Evolutionary conservation across 306 rosid genomes (phyloP).

Genomic region (Abrus precatorius): DNA sequence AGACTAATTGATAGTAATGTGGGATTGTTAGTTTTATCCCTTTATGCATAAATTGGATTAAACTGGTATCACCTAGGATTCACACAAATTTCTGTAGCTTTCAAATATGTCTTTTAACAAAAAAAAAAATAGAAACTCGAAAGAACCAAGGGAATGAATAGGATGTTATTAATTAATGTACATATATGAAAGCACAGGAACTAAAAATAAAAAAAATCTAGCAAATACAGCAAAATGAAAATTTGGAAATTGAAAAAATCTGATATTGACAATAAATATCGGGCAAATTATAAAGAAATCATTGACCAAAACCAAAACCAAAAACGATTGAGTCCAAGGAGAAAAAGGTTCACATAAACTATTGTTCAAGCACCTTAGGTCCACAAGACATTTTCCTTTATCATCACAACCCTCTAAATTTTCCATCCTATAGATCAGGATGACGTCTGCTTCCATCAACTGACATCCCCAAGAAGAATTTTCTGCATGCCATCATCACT

Average conservation of each 20-base stretch:
- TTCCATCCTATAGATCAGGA: conserved; percentile 23
- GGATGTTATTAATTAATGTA: conserved; percentile 25
- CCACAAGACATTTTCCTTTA: conserved; percentile 14
- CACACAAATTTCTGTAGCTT: conserved; percentile 12
- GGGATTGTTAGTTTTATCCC: not conserved
- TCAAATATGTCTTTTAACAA: conserved; percentile 7
- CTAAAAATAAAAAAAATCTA: not conserved
- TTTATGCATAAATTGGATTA: conserved; percentile 17
- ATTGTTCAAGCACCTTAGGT: conserved; percentile 9
- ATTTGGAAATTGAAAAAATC: not conserved
- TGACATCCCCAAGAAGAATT: conserved; percentile 16
- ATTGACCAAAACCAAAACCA: not conserved
- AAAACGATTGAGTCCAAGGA: not conserved
- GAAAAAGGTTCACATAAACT: conserved; percentile 12
- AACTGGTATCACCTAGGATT: conserved; percentile 31
- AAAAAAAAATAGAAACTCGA: not conserved
- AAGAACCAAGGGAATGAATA: conserved; percentile 3
- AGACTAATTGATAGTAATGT: not conserved
- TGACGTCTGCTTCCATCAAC: conserved; percentile 22
- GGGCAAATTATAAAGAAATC: not conserved
- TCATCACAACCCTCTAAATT: conserved; percentile 25
- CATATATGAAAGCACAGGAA: not conserved
- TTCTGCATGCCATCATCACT: conserved; percentile 6
- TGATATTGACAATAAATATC: not conserved
- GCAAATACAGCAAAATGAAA: not conserved